A percentile compares a stretch with the other conserved stretches of the same genome.
Conservation (phyloP, 179 eudicot species). For the Beta macrorhiza region DNA sequence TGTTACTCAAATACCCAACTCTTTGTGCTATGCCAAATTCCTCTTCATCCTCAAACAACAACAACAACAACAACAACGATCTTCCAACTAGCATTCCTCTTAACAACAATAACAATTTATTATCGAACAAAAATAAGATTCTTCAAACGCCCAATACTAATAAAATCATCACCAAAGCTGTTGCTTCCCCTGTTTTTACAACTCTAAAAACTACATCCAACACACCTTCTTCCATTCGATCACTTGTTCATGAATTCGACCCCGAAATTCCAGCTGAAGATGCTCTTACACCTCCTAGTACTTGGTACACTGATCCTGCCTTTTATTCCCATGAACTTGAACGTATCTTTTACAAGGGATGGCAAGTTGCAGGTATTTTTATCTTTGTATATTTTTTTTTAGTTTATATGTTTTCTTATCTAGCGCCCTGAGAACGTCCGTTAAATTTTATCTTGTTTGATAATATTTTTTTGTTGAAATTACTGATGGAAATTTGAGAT, state of each 20-base stretch:
- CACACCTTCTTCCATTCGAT: background rate
- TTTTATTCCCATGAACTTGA: slow-evolving; percentile 68
- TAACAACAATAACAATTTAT: background rate
- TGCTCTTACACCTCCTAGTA: slow-evolving; percentile 77
- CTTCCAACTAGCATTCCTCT: background rate
- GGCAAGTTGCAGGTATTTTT: slow-evolving; percentile 78
- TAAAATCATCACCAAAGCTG: background rate
- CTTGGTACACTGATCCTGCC: slow-evolving; percentile 76
- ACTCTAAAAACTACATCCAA: background rate
- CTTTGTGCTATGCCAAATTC: background rate
- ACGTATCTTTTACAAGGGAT: slow-evolving; percentile 73
- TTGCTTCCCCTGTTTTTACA: background rate
- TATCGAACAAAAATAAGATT: background rate
- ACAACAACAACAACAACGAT: background rate
- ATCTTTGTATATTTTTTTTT: background rate
- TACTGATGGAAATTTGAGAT: background rate
- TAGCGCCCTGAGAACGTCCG: no score
- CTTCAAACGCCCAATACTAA: background rate
- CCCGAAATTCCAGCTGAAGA: slow-evolving; percentile 66
- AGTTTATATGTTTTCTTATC: background rate
- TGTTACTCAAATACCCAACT: slow-evolving; percentile 13
- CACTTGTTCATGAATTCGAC: slow-evolving; percentile 51
- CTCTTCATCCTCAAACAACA: background rate
- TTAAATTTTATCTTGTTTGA: no score
- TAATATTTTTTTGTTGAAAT: no score